Evolutionary conservation across 1,139 yeast genomes (phyloP).

Genomic region (Fermentozyma sake): DNA sequence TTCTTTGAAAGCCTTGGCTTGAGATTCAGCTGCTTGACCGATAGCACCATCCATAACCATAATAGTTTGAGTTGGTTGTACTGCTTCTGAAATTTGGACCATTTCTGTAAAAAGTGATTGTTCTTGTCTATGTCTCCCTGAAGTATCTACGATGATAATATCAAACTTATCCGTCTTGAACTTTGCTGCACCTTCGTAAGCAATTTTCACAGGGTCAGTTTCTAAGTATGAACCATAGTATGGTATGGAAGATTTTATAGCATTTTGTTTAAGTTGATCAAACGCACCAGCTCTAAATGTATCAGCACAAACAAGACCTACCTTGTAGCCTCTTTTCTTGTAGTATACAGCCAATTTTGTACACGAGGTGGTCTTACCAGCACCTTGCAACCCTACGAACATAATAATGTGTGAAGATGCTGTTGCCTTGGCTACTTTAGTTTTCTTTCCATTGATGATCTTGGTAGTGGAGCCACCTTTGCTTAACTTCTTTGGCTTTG

Average conservation of each 20-base stretch:
- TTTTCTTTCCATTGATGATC: constrained; percentile 28
- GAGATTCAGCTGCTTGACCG: constrained; percentile 97
- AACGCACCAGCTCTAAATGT: constrained; percentile 99
- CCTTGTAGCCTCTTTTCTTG: constrained; percentile 89
- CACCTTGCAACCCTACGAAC: constrained; percentile 98
- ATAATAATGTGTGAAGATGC: constrained; percentile 60
- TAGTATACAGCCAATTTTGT: constrained; percentile 94
- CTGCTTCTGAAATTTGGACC: constrained; percentile 86
- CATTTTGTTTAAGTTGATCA: constrained; percentile 96
- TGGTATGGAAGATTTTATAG: constrained; percentile 91
- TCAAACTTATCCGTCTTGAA: constrained; percentile 91
- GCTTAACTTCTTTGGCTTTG: constrained; percentile 71
- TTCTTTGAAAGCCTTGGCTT: constrained; percentile 91
- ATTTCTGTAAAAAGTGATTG: constrained; percentile 87
- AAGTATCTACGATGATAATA: constrained; percentile 91
- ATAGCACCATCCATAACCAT: constrained; percentile 98
- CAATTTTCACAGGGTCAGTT: constrained; percentile 92
- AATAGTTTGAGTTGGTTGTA: constrained; percentile 87
- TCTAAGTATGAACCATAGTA: constrained; percentile 93
- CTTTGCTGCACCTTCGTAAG: constrained; percentile 86
- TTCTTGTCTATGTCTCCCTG: constrained; percentile 97
- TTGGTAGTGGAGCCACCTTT: constrained; percentile 10
- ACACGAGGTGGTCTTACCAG: constrained; percentile 97
- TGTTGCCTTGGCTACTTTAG: constrained; percentile 17
- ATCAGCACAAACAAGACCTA: constrained; percentile 97